Percentiles rank a stretch among this genome's conserved stretches.
phyloP scores from a whole-genome alignment of 2,329 filamentous ascomycete species.

The Pseudocercospora fuligena region DNA sequence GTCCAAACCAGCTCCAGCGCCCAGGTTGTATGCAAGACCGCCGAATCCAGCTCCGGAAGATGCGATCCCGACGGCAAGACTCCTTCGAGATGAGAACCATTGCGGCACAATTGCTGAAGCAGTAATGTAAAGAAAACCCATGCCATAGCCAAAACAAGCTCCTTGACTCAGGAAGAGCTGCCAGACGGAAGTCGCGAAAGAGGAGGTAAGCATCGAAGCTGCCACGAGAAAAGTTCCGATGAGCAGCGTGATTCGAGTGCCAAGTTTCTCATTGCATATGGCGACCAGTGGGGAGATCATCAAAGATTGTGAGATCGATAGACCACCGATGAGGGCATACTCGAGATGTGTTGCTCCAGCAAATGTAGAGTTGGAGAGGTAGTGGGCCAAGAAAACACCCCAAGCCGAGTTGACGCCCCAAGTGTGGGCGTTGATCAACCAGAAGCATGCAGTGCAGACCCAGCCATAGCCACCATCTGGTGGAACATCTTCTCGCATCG shows the following conservation, averaged over 20 bases:
- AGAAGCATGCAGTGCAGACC: conserved; percentile 52
- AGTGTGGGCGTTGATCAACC: conserved; percentile 47
- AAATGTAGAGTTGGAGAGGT: conserved; percentile 66
- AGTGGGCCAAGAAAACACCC: conserved; percentile 77
- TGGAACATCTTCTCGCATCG: conserved; percentile 45
- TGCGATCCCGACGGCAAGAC: conserved; percentile 68
- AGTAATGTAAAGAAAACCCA: conserved; percentile 74
- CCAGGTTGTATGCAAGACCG: conserved; percentile 70
- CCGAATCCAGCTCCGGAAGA: conserved; percentile 72
- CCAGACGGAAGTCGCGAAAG: conserved; percentile 71
- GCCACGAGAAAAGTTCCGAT: conserved; percentile 68
- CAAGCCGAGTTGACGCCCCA: conserved; percentile 50
- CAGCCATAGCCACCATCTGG: conserved; percentile 66
- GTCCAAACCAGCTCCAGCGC: conserved; percentile 67
- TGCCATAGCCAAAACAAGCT: conserved; percentile 71
- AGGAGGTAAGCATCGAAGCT: conserved; percentile 68
- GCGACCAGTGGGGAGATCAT: conserved; percentile 70
- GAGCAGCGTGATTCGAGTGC: conserved; percentile 66
- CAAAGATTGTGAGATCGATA: conserved; percentile 68
- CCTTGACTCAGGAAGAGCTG: conserved; percentile 76
- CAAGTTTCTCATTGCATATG: conserved; percentile 60
- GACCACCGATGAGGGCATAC: conserved; percentile 76
- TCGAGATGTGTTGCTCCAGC: conserved; percentile 64
- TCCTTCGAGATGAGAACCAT: conserved; percentile 72
- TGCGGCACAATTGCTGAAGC: conserved; percentile 69